These are phyloP conservation scores for Ophiostoma quercus DNA, from an alignment of 2,329 filamentous ascomycete species.

Conservation along the genomic window DNA sequence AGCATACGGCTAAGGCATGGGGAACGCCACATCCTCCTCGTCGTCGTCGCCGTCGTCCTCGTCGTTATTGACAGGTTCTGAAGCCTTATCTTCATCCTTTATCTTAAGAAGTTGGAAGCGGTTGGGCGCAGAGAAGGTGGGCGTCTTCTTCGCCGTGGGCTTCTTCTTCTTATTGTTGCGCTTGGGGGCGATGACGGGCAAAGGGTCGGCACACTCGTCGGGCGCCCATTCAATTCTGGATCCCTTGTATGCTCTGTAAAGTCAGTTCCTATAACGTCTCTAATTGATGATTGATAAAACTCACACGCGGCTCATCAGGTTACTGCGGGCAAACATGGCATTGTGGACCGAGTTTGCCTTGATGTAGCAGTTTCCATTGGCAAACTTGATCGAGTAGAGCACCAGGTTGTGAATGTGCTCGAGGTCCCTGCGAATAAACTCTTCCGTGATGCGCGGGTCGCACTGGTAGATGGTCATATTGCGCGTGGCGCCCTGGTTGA, in stretches of 20 bases:
- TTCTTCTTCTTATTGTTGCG: conserved; percentile 30
- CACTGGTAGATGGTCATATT: conserved; percentile 65
- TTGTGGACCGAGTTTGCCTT: conserved; percentile 72
- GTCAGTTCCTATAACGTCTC: background rate
- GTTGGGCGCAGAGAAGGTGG: conserved; percentile 45
- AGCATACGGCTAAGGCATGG: background rate
- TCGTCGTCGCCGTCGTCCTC: conserved; percentile 30
- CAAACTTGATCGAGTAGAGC: conserved; percentile 60
- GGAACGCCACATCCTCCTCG: background rate
- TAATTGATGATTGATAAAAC: conserved; percentile 28
- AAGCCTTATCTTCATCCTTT: conserved; percentile 39
- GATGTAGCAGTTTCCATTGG: conserved; percentile 57
- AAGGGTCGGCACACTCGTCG: conserved; percentile 65
- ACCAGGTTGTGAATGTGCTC: conserved; percentile 78
- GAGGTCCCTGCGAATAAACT: conserved; percentile 63
- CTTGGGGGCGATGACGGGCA: conserved; percentile 36
- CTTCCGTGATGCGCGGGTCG: conserved; percentile 54
- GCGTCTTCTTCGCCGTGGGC: conserved; percentile 34
- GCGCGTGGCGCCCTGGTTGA: conserved; percentile 62
- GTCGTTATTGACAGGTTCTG: conserved; percentile 26
- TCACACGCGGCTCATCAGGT: conserved; percentile 63
- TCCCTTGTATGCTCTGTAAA: conserved; percentile 58
- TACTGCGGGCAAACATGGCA: conserved; percentile 68
- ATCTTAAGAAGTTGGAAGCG: conserved; percentile 57
- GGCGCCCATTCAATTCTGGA: conserved; percentile 64